These are phyloP conservation scores for Aspergillus arachidicola DNA, from an alignment of 2,329 filamentous ascomycete species.

Conservation along the genomic window DNA sequence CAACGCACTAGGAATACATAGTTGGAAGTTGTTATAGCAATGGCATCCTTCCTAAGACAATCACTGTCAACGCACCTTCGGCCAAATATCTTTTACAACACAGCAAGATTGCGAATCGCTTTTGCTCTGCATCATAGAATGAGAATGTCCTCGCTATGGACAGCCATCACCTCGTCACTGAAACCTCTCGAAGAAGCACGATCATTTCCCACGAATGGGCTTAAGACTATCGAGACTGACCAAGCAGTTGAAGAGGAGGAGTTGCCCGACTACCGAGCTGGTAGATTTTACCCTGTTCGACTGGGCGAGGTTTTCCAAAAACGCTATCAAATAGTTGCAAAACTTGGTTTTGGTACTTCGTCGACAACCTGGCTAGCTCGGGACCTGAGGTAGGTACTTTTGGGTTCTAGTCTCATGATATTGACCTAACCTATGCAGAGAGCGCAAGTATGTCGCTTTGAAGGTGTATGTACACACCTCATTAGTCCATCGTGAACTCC, in stretches of 20 bases:
- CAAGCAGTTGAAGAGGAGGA: conserved; percentile 28
- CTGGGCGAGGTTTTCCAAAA: conserved; percentile 29
- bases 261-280: conserved; percentile 24
- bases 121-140: too few species aligned
- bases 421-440: conserved; percentile 17
- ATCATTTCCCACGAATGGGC: too few species aligned
- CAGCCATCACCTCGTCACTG: too few species aligned
- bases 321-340: conserved; percentile 30
- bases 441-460: conserved; percentile 23
- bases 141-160: too few species aligned
- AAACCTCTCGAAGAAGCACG: too few species aligned
- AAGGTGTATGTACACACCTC: conserved; percentile 29
- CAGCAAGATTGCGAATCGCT: too few species aligned
- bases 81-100: too few species aligned
- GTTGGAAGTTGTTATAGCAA: too few species aligned
- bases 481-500: conserved; percentile 28
- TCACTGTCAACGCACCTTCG: too few species aligned
- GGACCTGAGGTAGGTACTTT: conserved; percentile 22
- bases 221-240: conserved; percentile 23
- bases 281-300: conserved; percentile 30
- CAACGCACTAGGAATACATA: too few species aligned
- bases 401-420: neutral
- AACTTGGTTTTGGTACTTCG: conserved; percentile 33
- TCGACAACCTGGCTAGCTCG: conserved; percentile 34
- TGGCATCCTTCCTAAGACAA: too few species aligned